These are phyloP conservation scores for Trypanosoma melophagium DNA, from an alignment of 208 protist genomes.

Conservation along the genomic window DNA sequence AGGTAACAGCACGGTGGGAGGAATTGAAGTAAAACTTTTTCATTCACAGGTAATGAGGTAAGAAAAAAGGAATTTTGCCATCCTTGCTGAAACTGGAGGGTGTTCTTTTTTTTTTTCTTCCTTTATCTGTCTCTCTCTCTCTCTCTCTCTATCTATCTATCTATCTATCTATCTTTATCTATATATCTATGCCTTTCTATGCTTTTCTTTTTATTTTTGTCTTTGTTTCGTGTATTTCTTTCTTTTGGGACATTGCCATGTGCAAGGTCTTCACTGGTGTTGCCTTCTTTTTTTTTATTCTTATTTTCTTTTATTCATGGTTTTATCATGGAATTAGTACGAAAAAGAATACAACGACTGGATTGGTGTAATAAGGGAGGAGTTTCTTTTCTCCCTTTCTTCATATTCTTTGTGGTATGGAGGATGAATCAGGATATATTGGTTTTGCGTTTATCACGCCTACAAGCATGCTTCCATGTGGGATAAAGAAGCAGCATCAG, in stretches of 20 bases:
- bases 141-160: neutral
- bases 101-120: neutral
- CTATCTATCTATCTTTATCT: neutral
- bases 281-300: too few species aligned
- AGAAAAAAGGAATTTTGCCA: neutral
- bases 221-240: neutral
- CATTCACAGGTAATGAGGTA: constrained; percentile 9
- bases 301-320: too few species aligned
- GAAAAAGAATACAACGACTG: too few species aligned
- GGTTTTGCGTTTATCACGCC: constrained; percentile 25
- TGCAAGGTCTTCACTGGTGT: too few species aligned
- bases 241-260: neutral
- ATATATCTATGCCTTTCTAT: neutral
- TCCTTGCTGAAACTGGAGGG: neutral
- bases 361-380: too few species aligned
- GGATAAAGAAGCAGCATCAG: neutral
- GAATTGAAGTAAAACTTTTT: constrained; percentile 59
- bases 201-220: neutral
- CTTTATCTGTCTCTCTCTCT: neutral
- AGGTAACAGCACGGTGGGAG: constrained; percentile 55
- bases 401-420: constrained; percentile 3
- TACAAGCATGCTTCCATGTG: constrained; percentile 17
- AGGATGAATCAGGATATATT: constrained; percentile 1
- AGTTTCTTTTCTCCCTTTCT: neutral
- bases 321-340: too few species aligned